These are phyloP conservation scores for Zizania latifolia DNA, from an alignment of 176 grass and related monocot species.

Conservation along the genomic window DNA sequence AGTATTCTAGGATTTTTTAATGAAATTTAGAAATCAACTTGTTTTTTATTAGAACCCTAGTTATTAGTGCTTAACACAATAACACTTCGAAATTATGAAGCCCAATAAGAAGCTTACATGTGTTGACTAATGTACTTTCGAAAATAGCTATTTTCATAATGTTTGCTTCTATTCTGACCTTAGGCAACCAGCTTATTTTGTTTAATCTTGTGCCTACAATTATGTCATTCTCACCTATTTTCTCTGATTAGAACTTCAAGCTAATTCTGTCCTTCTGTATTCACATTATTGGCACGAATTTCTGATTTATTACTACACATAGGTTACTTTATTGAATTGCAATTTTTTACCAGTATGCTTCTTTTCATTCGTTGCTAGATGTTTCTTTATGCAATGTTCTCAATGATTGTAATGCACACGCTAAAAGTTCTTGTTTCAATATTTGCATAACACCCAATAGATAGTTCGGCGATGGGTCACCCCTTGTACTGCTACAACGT, in stretches of 20 bases:
- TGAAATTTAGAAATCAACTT: neutral
- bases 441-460: neutral
- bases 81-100: neutral
- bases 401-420: neutral
- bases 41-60: neutral
- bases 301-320: neutral
- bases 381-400: neutral
- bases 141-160: neutral
- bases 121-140: neutral
- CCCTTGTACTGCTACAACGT: neutral
- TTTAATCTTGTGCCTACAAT: neutral
- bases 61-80: neutral
- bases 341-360: neutral
- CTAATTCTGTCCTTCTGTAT: neutral
- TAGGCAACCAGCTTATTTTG: neutral
- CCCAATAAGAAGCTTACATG: neutral
- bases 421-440: neutral
- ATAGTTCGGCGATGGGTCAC: neutral
- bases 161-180: neutral
- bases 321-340: neutral
- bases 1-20: neutral
- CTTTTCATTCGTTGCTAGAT: neutral
- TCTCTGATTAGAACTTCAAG: neutral
- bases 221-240: slow-evolving; percentile 1
- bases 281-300: neutral